phyloP scores from a whole-genome alignment of 2,329 filamentous ascomycete genomes.

The Phialophora verrucosa region DNA sequence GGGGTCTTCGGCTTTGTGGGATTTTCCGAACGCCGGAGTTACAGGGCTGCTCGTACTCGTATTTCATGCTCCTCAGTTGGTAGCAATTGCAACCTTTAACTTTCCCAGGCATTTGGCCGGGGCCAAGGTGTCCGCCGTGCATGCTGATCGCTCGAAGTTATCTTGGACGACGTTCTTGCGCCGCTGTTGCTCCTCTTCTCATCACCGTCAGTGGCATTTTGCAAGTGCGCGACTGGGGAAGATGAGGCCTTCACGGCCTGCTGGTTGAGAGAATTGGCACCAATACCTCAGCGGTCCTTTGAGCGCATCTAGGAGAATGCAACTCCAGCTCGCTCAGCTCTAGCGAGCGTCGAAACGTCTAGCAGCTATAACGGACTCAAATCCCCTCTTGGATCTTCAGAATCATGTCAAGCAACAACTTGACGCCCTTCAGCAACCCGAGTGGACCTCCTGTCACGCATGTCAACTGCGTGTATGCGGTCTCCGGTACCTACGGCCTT shows the following conservation, averaged over 20 bases:
- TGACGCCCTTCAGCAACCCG: conserved; percentile 18
- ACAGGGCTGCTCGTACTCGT: conserved; percentile 17
- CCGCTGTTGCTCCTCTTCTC: neutral
- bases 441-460: conserved; percentile 20
- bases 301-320: neutral
- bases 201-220: neutral
- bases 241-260: conserved; percentile 9
- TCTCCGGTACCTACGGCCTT: conserved; percentile 42
- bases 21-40: neutral
- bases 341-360: neutral
- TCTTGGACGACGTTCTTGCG: neutral
- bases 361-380: neutral
- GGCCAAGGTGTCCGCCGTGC: conserved; percentile 1
- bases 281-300: neutral
- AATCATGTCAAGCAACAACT: conserved; percentile 25
- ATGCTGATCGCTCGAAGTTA: conserved; percentile 1
- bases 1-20: neutral
- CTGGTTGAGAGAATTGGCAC: neutral
- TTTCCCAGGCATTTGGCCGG: neutral
- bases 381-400: neutral
- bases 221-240: neutral
- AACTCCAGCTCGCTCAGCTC: neutral
- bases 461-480: conserved; percentile 36
- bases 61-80: conserved; percentile 1
- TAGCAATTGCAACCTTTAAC: conserved; percentile 17